Conservation (phyloP, 768 basidiomycete genomes). For the Boletus patriciae region DNA sequence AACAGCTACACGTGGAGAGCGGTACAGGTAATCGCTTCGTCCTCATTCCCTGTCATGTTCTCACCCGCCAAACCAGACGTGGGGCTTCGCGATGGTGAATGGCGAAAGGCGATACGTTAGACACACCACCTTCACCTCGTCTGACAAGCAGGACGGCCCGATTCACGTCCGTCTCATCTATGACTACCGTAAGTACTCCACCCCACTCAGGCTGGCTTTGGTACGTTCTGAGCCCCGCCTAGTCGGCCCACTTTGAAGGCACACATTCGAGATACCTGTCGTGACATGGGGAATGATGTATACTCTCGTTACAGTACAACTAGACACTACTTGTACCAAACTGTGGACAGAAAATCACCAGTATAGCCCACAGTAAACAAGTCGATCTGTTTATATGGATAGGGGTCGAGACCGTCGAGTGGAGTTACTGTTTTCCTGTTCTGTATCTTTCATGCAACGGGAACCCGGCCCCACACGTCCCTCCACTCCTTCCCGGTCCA, state of each 20-base stretch:
- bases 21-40: constrained; percentile 49
- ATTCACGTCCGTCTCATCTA: constrained; percentile 61
- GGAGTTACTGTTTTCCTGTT: no score
- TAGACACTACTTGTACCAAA: background rate
- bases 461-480: background rate
- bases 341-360: background rate
- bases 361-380: background rate
- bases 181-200: constrained; percentile 56
- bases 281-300: background rate
- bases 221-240: constrained; percentile 13
- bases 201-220: background rate
- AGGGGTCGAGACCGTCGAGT: no score
- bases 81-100: constrained; percentile 64
- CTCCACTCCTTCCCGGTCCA: constrained; percentile 14
- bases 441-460: constrained; percentile 17
- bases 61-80: constrained; percentile 36
- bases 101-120: constrained; percentile 61
- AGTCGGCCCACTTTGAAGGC: constrained; percentile 21
- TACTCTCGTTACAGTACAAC: background rate
- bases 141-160: constrained; percentile 47
- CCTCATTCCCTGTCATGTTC: background rate
- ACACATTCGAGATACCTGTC: background rate
- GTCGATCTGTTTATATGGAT: constrained; percentile 4
- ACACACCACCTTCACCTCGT: constrained; percentile 63
- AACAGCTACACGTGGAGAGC: constrained; percentile 60